These are phyloP conservation scores for Diaporthe caulivora DNA, from an alignment of 2,329 filamentous ascomycete genomes.

Conservation along the genomic window DNA sequence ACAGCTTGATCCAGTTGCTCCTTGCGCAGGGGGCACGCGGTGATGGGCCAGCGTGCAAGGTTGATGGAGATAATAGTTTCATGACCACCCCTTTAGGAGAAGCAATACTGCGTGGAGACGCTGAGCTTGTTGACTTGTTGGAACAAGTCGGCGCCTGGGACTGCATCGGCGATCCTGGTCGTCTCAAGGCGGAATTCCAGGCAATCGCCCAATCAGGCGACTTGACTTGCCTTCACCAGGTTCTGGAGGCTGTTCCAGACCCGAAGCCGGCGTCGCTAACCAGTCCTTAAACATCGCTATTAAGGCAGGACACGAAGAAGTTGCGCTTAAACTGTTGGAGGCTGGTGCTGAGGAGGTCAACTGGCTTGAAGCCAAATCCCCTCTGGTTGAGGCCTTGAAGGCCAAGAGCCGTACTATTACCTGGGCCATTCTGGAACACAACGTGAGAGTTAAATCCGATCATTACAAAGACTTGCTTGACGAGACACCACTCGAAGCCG, in stretches of 20 bases:
- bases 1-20: not conserved
- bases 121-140: not conserved
- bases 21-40: not conserved
- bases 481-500: not conserved
- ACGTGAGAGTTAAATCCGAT: not conserved
- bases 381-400: not conserved
- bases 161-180: not conserved
- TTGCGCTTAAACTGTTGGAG: not conserved
- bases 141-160: not conserved
- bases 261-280: not conserved
- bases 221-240: not conserved
- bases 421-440: not conserved
- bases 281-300: not conserved
- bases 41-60: not conserved
- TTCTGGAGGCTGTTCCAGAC: not conserved
- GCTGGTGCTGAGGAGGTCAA: not conserved
- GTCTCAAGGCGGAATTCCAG: not conserved
- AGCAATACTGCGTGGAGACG: not conserved
- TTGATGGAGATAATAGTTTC: not conserved
- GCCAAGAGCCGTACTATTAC: not conserved
- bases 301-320: not conserved
- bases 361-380: not conserved
- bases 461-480: not conserved
- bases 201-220: not conserved
- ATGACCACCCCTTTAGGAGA: not conserved